Conservation (phyloP, 2,329 filamentous ascomycete species). For the Venturia oleaginea region DNA sequence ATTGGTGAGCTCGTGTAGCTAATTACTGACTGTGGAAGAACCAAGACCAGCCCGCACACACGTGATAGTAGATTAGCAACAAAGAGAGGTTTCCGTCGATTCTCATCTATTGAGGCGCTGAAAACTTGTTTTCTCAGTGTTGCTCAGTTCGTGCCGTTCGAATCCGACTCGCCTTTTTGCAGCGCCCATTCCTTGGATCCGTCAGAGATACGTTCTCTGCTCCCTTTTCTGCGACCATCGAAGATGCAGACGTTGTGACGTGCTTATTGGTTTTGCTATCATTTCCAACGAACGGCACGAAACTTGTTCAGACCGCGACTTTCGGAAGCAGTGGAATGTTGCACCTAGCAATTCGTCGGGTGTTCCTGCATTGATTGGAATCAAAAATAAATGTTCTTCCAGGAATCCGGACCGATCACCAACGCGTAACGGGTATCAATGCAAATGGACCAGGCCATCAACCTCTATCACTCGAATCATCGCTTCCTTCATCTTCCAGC, state of each 20-base stretch:
- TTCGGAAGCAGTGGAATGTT: not conserved
- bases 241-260: not conserved
- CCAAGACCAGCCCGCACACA: not conserved
- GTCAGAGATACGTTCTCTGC: not conserved
- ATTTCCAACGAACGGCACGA: not conserved
- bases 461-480: not conserved
- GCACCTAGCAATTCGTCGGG: not conserved
- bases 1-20: not conserved
- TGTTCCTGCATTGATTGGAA: not conserved
- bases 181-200: not conserved
- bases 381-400: not conserved
- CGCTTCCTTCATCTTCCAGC: conserved; percentile 6
- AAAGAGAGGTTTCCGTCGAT: not conserved
- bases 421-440: not conserved
- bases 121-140: not conserved
- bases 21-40: not conserved
- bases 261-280: not conserved
- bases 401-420: not conserved
- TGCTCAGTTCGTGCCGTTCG: not conserved
- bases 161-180: not conserved
- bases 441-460: not conserved
- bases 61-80: not conserved
- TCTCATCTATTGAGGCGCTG: not conserved
- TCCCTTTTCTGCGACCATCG: not conserved
- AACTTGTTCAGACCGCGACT: not conserved